Conservation (phyloP, 148 eudicot genomes). For the Amaranthus palmeri region DNA sequence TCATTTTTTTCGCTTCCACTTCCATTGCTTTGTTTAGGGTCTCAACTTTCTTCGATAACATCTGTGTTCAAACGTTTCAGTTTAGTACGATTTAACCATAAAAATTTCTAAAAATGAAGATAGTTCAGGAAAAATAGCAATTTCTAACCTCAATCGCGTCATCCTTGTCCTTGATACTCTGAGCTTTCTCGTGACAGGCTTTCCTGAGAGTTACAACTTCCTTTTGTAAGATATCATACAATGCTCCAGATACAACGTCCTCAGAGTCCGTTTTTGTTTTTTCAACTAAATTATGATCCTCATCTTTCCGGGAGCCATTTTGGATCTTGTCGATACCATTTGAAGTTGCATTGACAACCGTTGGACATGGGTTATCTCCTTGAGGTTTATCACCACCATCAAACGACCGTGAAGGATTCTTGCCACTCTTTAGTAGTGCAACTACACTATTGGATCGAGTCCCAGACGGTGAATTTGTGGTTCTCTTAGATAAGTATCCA, state of each 20-base stretch:
- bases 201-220: conserved; percentile 73
- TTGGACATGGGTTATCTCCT: conserved; percentile 29
- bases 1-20: conserved; percentile 79
- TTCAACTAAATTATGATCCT: conserved; percentile 34
- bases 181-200: conserved; percentile 84
- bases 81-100: not conserved
- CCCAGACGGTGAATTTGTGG: conserved; percentile 38
- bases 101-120: conserved; percentile 1
- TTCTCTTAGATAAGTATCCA: conserved; percentile 50
- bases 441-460: conserved; percentile 34
- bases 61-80: conserved; percentile 32
- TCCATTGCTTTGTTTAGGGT: conserved; percentile 90
- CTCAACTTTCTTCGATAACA: conserved; percentile 86
- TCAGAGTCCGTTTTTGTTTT: conserved; percentile 36
- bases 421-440: conserved; percentile 42
- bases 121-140: not conserved
- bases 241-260: conserved; percentile 71
- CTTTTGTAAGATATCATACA: conserved; percentile 89
- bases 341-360: conserved; percentile 19
- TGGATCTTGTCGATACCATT: conserved; percentile 27
- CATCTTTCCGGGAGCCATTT: conserved; percentile 20
- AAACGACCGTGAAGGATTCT: conserved; percentile 45
- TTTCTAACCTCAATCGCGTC: conserved; percentile 80
- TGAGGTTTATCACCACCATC: conserved; percentile 44
- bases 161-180: conserved; percentile 73